A percentile compares a stretch with the other conserved stretches of the same genome.
Evolutionary conservation across 805 yeast genomes (phyloP).

Genomic region (Isabelozyma pseudorhagii): DNA sequence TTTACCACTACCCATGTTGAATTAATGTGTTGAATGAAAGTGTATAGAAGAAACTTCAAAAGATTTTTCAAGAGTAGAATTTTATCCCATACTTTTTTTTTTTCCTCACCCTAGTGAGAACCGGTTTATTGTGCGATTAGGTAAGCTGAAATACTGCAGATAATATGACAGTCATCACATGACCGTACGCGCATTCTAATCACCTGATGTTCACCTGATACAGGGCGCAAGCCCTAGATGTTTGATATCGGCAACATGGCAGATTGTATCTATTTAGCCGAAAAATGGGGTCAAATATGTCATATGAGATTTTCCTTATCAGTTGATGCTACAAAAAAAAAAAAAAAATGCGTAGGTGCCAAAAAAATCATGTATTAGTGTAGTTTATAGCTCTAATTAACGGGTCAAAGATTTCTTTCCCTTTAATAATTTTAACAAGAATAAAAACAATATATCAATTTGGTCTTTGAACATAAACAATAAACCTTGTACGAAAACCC

Average conservation of each 20-base stretch:
- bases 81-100: not conserved
- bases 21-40: constrained; percentile 10
- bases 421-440: constrained; percentile 28
- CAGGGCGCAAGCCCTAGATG: constrained; percentile 1
- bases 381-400: too few relatives aligned
- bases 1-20: constrained; percentile 97
- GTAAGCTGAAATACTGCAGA: not conserved
- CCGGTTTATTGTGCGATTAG: not conserved
- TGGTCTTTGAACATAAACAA: constrained; percentile 80
- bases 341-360: not conserved
- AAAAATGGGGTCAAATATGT: not conserved
- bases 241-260: not conserved
- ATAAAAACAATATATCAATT: constrained; percentile 39
- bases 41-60: not conserved
- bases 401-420: constrained; percentile 3
- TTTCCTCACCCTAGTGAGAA: not conserved
- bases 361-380: not conserved
- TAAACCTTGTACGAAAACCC: constrained; percentile 80
- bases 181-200: not conserved
- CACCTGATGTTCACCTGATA: not conserved
- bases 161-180: not conserved
- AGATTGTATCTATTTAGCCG: not conserved
- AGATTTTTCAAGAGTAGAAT: not conserved
- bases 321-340: not conserved
- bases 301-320: not conserved